Evolutionary conservation across 176 grass and related monocot species (phyloP), one percentile per base, ranked within the genome.

Genomic region (Bromus sterilis): DNA sequence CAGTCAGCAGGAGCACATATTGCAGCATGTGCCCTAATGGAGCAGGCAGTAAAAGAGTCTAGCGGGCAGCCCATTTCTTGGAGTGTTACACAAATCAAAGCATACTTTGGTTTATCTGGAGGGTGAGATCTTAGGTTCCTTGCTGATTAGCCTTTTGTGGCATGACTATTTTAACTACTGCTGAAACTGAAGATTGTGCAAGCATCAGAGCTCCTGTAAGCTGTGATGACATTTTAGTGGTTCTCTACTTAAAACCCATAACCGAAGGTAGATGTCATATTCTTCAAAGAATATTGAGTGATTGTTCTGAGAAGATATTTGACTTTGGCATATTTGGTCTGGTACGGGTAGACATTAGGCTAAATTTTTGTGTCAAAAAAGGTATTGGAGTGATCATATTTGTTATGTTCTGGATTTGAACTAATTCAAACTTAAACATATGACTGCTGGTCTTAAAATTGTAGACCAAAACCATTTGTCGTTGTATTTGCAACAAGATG

Each of bases 1-100:
- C 96, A 99, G 82, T 99, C 96, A 76, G 93, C 96, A 70, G 96
- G 96, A 81, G 93, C 96, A 77, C 96, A 99, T 87, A 99, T 99
- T 76, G 66, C 90, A 74, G 93, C 96, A 21, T 95, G 96, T 83
- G 72, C 69, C 42, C 92, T 95, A 53, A 70, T 99, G 85, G 79
- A 85, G 60, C 93, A 95, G 59, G 87, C 91, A 86, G 53, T 87
- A 64, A 95, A 77, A 83, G 91, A 99, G 90, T 78, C 93, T 58
- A 77, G 80, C 25, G 91, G 89, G 36, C 80, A 95, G 28, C 80
- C 71, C 39, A 79, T 91, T 80, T 86, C 72, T 82, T 99, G 96
- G 93, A 93, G 91, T 81, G 74, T 91, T 65, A 93, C 90, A 20
- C 96, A 99, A 87, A 93, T 95, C 70, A 99, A 95, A 85, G 85